phyloP scores from a whole-genome alignment of 2,329 filamentous ascomycete species.

The Lachnellula subtilissima region DNA sequence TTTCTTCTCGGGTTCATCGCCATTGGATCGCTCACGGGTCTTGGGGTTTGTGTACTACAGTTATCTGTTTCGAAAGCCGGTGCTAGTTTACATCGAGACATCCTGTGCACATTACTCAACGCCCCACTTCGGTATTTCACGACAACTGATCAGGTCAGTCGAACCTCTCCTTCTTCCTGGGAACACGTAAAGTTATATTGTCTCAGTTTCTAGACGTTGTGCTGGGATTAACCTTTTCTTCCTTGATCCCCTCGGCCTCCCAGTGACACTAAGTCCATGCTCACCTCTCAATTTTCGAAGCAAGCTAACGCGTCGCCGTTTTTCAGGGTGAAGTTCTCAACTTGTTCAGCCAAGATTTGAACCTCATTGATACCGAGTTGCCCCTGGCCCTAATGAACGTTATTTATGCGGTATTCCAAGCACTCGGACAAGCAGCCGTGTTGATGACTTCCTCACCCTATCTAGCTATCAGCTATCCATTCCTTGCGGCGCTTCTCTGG shows the following conservation, averaged over 20 bases:
- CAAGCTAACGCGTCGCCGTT: too few relatives aligned
- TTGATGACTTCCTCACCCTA: slow-evolving; percentile 32
- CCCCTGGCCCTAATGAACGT: slow-evolving; percentile 26
- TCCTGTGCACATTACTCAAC: slow-evolving; percentile 38
- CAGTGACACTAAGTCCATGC: too few relatives aligned
- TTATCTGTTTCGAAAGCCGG: not conserved
- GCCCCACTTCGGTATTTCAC: slow-evolving; percentile 46
- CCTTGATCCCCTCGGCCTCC: too few relatives aligned
- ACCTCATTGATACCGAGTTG: slow-evolving; percentile 21
- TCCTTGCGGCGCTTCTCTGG: slow-evolving; percentile 31
- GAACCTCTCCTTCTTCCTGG: too few relatives aligned
- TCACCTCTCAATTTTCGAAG: too few relatives aligned
- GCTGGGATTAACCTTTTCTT: too few relatives aligned
- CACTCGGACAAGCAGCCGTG: slow-evolving; percentile 4
- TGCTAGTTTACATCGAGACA: slow-evolving; percentile 2
- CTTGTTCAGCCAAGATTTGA: slow-evolving; percentile 19
- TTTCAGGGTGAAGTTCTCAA: not conserved
- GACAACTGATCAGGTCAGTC: slow-evolving; percentile 30
- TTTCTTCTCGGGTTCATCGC: not conserved
- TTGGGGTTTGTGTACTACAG: slow-evolving; percentile 30
- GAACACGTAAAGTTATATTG: too few relatives aligned
- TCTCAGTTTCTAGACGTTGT: too few relatives aligned
- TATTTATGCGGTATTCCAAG: slow-evolving; percentile 34
- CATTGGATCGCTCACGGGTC: not conserved
- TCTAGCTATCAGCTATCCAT: slow-evolving; percentile 38